These are phyloP conservation scores for Coniochaeta prunicola DNA, from an alignment of 2,329 filamentous ascomycete genomes.

Conservation along the genomic window DNA sequence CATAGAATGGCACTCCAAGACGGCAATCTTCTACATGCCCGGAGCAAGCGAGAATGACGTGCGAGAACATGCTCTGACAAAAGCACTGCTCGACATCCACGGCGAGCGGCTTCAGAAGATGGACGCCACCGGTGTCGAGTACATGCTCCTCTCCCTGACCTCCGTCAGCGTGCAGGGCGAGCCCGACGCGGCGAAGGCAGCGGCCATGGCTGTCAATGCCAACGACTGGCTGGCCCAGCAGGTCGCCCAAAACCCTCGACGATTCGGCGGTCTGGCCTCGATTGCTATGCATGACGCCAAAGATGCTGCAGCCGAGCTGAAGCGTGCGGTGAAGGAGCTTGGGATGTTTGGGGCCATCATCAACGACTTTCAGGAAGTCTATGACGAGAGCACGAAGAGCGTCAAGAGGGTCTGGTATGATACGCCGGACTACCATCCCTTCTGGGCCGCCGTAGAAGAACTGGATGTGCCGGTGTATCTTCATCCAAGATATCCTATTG, in stretches of 20 bases:
- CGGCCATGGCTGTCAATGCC: conserved; percentile 15
- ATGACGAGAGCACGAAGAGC: conserved; percentile 9
- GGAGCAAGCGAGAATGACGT: conserved; percentile 7
- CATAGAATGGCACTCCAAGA: conserved; percentile 17
- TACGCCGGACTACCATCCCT: conserved; percentile 18
- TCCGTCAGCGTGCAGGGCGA: conserved; percentile 24
- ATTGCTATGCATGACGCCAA: conserved; percentile 24
- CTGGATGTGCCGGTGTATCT: conserved; percentile 26
- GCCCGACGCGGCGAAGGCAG: conserved; percentile 16
- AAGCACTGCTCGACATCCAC: conserved; percentile 23
- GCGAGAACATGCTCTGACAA: conserved; percentile 15
- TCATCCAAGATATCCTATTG: conserved; percentile 23
- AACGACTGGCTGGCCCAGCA: conserved; percentile 26
- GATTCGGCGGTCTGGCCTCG: conserved; percentile 23
- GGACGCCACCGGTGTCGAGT: conserved; percentile 27
- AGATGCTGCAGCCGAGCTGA: conserved; percentile 21
- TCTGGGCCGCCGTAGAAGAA: conserved; percentile 23
- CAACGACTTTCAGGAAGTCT: conserved; percentile 23
- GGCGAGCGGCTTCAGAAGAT: conserved; percentile 19
- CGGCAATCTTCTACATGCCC: conserved; percentile 20
- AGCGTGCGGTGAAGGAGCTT: conserved; percentile 20
- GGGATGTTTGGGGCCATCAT: conserved; percentile 25
- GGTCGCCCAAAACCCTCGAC: conserved; percentile 15
- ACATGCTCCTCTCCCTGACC: conserved; percentile 26
- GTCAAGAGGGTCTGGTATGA: conserved; percentile 22